Evolutionary conservation across 108 stramenopile species (phyloP).

Genomic region (Skeletonema marinoi): DNA sequence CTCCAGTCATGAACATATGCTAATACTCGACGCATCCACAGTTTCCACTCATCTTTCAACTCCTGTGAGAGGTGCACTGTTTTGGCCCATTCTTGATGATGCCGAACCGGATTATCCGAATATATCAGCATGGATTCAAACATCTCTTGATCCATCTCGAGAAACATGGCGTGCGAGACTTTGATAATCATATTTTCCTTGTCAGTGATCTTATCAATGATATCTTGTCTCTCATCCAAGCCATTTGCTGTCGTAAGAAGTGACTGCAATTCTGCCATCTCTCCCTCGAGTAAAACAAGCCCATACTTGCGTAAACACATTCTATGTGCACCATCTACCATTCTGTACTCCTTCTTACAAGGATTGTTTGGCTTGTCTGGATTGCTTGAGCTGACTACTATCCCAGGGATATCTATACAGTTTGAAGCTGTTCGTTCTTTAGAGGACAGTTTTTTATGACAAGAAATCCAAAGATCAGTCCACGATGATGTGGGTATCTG

Average conservation of each 20-base stretch:
- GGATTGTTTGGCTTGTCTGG: conserved; percentile 35
- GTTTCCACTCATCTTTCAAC: conserved; percentile 18
- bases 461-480: conserved; percentile 19
- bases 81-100: conserved; percentile 26
- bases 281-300: conserved; percentile 13
- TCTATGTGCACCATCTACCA: conserved; percentile 48
- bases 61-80: conserved; percentile 6
- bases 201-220: conserved; percentile 1
- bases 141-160: conserved; percentile 28
- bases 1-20: conserved; percentile 4
- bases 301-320: conserved; percentile 36
- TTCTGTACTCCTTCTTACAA: conserved; percentile 30
- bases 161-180: background rate
- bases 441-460: conserved; percentile 30
- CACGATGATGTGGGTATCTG: conserved; percentile 14
- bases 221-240: background rate
- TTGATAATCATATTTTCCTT: conserved; percentile 6
- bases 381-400: conserved; percentile 15
- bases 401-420: conserved; percentile 43
- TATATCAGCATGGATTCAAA: conserved; percentile 24
- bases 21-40: conserved; percentile 37
- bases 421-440: conserved; percentile 12
- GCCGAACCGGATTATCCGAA: conserved; percentile 15
- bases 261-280: conserved; percentile 21
- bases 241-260: background rate